phyloP scores from a whole-genome alignment of 768 basidiomycete species.

The Lentinula aciculospora region DNA sequence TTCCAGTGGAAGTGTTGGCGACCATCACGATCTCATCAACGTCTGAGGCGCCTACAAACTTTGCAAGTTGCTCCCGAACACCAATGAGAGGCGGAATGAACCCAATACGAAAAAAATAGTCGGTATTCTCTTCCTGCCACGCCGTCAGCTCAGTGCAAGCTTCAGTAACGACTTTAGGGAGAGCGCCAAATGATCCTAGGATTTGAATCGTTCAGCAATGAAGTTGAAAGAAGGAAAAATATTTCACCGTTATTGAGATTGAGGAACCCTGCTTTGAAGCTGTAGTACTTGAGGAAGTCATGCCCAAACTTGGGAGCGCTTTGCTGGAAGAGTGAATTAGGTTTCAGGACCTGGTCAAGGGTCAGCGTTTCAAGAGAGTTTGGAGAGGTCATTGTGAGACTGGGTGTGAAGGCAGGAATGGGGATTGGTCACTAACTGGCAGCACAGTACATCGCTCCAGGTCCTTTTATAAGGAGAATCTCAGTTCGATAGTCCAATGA shows the following conservation, averaged over 20 bases:
- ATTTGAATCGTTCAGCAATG: too few relatives aligned
- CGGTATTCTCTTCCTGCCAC: constrained; percentile 49
- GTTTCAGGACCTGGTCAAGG: neutral
- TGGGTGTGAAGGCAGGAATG: neutral
- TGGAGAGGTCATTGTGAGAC: neutral
- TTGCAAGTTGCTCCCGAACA: constrained; percentile 41
- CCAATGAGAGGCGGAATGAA: constrained; percentile 27
- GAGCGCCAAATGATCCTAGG: constrained; percentile 55
- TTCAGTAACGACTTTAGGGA: constrained; percentile 44
- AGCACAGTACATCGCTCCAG: too few relatives aligned
- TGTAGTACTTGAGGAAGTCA: neutral
- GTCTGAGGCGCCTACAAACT: constrained; percentile 40
- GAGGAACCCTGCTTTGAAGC: neutral
- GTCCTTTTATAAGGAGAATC: neutral
- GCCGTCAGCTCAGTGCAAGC: constrained; percentile 34
- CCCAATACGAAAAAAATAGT: constrained; percentile 42
- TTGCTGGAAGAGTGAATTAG: neutral
- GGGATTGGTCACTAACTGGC: too few relatives aligned
- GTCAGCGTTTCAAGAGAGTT: neutral
- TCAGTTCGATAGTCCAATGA: too few relatives aligned
- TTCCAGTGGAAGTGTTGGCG: constrained; percentile 55
- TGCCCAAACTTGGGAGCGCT: neutral
- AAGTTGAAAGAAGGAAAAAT: too few relatives aligned
- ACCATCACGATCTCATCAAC: constrained; percentile 53
- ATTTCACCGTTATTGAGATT: neutral